Conservation (phyloP, 495 filamentous ascomycete species). For the Neurospora sp. region DNA sequence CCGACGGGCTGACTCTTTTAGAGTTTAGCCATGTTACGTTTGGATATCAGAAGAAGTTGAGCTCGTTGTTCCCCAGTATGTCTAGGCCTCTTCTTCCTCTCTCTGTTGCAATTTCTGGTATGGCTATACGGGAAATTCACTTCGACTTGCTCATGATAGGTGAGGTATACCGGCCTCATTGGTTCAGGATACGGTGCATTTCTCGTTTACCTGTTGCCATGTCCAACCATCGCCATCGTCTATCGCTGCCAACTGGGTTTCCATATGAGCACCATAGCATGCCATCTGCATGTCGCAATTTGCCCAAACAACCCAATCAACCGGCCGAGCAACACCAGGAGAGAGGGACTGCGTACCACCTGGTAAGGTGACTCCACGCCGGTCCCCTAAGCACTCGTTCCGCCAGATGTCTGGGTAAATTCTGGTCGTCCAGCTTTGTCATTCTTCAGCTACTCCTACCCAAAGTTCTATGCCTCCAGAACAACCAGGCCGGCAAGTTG, state of each 20-base stretch:
- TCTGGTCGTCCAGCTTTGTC: background rate
- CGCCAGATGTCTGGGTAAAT: background rate
- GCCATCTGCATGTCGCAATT: slow-evolving; percentile 15
- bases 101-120: background rate
- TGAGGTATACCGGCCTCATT: background rate
- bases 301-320: slow-evolving; percentile 14
- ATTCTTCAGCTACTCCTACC: background rate
- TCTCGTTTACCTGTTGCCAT: background rate
- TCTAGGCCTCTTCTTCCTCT: background rate
- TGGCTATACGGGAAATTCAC: background rate
- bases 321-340: background rate
- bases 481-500: background rate
- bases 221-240: background rate
- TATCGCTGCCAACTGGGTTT: background rate
- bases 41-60: background rate
- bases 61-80: background rate
- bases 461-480: background rate
- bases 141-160: background rate
- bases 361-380: background rate
- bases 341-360: background rate
- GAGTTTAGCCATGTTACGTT: background rate
- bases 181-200: background rate
- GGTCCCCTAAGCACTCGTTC: background rate
- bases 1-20: background rate
- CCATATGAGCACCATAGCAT: background rate